Evolutionary conservation across 129 eudicot species (phyloP), one percentile per base, ranked within the genome.

Genomic region (Artemisia annua): DNA sequence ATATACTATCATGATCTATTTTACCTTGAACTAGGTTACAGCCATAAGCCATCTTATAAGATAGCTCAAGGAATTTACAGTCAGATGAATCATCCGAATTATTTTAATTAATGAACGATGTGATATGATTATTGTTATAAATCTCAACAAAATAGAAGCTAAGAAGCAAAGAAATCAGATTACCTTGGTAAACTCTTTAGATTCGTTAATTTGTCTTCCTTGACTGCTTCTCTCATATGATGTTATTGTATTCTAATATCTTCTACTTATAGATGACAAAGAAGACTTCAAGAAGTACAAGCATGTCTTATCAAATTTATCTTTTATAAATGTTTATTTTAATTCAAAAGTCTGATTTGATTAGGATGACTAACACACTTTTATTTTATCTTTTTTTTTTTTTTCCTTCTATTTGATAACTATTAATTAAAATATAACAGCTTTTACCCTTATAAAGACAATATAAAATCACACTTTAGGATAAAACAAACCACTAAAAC

Each of bases 231-330:
- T 73, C 52, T 63, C 4, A 20, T 20, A 67, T 65, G 79, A 15
- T 4, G 1, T 44, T n/a, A 19, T 66, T 49, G n/a, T 58, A 30
- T 39, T 10, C 13, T 26, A n/a, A 11, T 63, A 32, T 26, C 52
- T 35, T 26, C 68, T 76, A 76, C 61, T 76, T 76, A 76, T 67
- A 76, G 67, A 67, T 67, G 67, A 57, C 62, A 76, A 75, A 18
- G 74, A 76, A 76, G 80, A 20, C 53, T 57, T 54, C 57, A 66
- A 75, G 57, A 52, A 63, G 79, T 43, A 48, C 72, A 39, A 5
- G 64, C 5, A 54, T 20, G 78, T 32, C 57, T 56, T 54, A 63
- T 64, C 67, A 75, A 13, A 11, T 39, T 35, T 15, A 2, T 54
- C 32, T 54, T 54, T 64, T 20, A 22, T 12, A 10, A 15, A 13